These are phyloP conservation scores for Apiospora aurea DNA, from an alignment of 2,329 filamentous ascomycete species.

Conservation along the genomic window DNA sequence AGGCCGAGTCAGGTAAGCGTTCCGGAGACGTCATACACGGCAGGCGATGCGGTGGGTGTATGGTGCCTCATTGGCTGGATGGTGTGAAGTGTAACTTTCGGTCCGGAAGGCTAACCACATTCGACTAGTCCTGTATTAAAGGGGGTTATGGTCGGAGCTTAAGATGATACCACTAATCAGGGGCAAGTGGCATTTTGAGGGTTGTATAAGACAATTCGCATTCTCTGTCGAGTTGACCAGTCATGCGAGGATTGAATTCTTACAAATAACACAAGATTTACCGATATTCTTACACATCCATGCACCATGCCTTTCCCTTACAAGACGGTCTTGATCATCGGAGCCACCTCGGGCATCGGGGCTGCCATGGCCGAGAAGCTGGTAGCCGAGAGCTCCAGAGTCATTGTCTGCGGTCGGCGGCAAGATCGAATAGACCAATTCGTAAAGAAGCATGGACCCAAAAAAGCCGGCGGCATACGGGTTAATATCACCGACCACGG, in stretches of 20 bases:
- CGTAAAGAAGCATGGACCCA: slow-evolving; percentile 46
- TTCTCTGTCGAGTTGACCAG: background rate
- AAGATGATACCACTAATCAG: background rate
- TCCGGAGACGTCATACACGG: slow-evolving; percentile 13
- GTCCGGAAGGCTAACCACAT: slow-evolving; percentile 2
- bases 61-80: background rate
- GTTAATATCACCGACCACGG: slow-evolving; percentile 52
- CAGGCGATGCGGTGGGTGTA: background rate
- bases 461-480: slow-evolving; percentile 41
- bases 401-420: slow-evolving; percentile 56
- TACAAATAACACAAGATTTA: background rate
- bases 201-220: background rate
- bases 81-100: background rate
- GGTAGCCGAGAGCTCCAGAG: slow-evolving; percentile 48
- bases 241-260: background rate
- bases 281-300: background rate
- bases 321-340: slow-evolving; percentile 57
- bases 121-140: background rate
- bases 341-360: slow-evolving; percentile 60
- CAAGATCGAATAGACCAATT: slow-evolving; percentile 55
- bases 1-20: slow-evolving; percentile 4
- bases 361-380: slow-evolving; percentile 47
- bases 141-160: background rate
- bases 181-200: background rate
- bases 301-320: slow-evolving; percentile 54